phyloP scores from a whole-genome alignment of 345 rosid species.

The Kandelia obovata region DNA sequence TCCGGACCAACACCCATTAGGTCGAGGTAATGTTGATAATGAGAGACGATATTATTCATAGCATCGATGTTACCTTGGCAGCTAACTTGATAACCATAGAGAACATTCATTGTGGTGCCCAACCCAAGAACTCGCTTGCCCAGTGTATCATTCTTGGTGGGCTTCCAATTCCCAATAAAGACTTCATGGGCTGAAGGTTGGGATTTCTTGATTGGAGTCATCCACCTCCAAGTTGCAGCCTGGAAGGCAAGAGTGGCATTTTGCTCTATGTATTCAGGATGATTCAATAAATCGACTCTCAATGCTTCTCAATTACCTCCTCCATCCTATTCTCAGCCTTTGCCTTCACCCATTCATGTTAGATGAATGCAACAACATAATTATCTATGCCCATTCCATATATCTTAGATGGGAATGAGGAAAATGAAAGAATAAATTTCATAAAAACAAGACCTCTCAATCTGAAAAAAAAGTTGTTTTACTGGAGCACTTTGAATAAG shows the following conservation, averaged over 20 bases:
- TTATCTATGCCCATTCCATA: not conserved
- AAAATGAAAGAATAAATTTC: too few relatives aligned
- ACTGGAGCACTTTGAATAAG: too few relatives aligned
- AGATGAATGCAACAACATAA: not conserved
- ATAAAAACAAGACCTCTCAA: too few relatives aligned
- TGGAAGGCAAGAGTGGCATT: conserved; percentile 35
- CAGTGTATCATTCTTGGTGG: conserved; percentile 31
- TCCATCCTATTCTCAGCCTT: not conserved
- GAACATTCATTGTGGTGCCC: conserved; percentile 33
- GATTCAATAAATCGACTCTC: conserved; percentile 25
- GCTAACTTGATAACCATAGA: conserved; percentile 24
- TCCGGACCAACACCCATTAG: conserved; percentile 79
- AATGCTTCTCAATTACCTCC: conserved; percentile 10
- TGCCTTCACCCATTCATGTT: not conserved
- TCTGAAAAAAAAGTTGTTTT: too few relatives aligned
- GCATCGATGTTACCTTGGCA: conserved; percentile 63
- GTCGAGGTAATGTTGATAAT: conserved; percentile 70
- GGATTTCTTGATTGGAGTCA: conserved; percentile 23
- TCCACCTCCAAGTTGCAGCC: conserved; percentile 29
- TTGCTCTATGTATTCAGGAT: conserved; percentile 36
- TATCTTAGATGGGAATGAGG: not conserved
- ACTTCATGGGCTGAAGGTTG: conserved; percentile 35
- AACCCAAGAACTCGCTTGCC: conserved; percentile 27
- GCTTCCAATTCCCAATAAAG: conserved; percentile 31
- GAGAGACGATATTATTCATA: conserved; percentile 76